Conservation (phyloP, 148 eudicot species). For the Gaultheria prostrata region DNA sequence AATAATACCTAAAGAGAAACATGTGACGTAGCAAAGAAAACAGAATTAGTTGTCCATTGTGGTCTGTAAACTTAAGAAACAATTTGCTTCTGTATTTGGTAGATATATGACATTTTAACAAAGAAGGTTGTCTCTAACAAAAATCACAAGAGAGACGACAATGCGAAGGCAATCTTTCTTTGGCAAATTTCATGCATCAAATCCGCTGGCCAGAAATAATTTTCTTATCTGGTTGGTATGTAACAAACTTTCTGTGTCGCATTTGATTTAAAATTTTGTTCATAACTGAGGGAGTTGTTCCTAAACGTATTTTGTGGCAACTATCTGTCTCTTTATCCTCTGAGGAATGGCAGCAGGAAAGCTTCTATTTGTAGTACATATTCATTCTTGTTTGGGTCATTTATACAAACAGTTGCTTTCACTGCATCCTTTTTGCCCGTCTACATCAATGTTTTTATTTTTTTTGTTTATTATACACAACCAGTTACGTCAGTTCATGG, state of each 20-base stretch:
- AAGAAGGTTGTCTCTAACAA: conserved; percentile 36
- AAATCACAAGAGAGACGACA: conserved; percentile 73
- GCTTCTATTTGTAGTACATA: neutral
- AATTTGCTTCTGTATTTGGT: neutral
- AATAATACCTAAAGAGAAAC: neutral
- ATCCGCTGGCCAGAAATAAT: conserved; percentile 53
- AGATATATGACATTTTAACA: neutral
- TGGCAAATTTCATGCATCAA: conserved; percentile 67
- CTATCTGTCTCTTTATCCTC: neutral
- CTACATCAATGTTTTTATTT: neutral
- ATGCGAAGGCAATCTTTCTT: conserved; percentile 83
- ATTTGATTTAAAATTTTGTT: conserved; percentile 10
- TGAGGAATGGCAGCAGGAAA: neutral
- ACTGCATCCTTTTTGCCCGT: neutral
- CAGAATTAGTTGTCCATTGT: neutral
- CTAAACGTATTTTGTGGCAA: neutral
- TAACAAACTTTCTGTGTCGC: conserved; percentile 14
- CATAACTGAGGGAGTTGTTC: neutral
- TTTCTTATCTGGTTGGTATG: conserved; percentile 84
- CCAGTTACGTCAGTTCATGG: too few species aligned
- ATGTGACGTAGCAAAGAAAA: neutral
- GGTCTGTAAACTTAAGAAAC: neutral
- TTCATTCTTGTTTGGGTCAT: conserved; percentile 2
- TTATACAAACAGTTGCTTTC: neutral
- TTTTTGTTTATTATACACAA: neutral